phyloP scores from a whole-genome alignment of 805 yeast genomes.

The Lipomyces sp. region DNA sequence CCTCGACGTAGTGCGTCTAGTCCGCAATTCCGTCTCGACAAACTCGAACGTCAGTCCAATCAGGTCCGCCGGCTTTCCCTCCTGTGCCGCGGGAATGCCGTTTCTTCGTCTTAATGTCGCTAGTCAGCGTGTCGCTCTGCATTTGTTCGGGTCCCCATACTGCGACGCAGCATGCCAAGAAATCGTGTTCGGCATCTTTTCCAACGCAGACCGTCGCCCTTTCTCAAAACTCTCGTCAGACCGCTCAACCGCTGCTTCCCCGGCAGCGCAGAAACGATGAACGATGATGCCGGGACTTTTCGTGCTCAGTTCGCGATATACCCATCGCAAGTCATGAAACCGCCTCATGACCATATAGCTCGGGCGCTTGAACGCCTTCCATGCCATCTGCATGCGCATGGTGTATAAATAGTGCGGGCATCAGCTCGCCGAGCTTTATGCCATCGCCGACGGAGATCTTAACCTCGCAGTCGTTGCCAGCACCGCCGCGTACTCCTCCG shows the following conservation, averaged over 20 bases:
- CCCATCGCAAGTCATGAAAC: constrained; percentile 90
- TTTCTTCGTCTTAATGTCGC: constrained; percentile 69
- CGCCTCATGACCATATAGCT: constrained; percentile 70
- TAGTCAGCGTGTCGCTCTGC: constrained; percentile 64
- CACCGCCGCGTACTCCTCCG: constrained; percentile 9
- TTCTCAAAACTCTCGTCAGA: constrained; percentile 89
- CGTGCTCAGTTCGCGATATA: constrained; percentile 79
- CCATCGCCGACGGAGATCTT: constrained; percentile 85
- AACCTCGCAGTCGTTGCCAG: constrained; percentile 31
- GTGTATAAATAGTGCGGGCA: constrained; percentile 86
- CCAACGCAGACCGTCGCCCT: constrained; percentile 76
- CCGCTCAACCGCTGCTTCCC: constrained; percentile 91
- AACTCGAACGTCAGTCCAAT: constrained; percentile 60
- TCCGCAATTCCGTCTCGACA: constrained; percentile 76
- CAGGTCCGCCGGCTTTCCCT: constrained; percentile 38
- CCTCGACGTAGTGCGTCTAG: constrained; percentile 64
- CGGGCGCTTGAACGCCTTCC: constrained; percentile 40
- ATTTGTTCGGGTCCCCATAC: constrained; percentile 70
- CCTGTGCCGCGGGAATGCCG: constrained; percentile 50
- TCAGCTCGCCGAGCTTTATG: constrained; percentile 81
- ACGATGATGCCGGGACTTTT: constrained; percentile 85
- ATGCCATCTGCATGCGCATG: constrained; percentile 59
- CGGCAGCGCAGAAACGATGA: constrained; percentile 97
- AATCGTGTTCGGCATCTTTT: constrained; percentile 78
- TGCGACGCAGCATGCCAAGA: constrained; percentile 54